phyloP scores from a whole-genome alignment of 2,329 filamentous ascomycete genomes.

The Mycosphaerella sp. region DNA sequence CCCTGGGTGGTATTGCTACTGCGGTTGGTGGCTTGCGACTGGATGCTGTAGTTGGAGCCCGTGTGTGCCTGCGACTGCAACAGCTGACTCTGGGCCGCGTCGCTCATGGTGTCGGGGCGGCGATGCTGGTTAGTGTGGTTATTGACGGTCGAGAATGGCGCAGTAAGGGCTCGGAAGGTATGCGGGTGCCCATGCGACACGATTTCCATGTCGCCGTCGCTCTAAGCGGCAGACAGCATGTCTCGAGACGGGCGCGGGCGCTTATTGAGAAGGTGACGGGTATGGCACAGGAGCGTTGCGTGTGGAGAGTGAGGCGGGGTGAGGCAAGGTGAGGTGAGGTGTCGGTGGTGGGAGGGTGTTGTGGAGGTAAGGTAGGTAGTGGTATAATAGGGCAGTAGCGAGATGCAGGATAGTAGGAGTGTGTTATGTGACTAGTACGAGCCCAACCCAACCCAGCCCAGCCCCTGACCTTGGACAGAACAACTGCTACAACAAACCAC shows the following conservation, averaged over 20 bases:
- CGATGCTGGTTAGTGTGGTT: constrained; percentile 1
- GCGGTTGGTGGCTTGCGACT: constrained; percentile 41
- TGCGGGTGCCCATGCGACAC: constrained; percentile 26
- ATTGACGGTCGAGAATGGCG: constrained; percentile 25
- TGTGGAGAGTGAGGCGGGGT: too few relatives aligned
- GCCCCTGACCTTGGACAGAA: too few relatives aligned
- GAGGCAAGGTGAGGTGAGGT: neutral
- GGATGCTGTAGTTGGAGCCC: constrained; percentile 42
- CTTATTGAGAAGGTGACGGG: too few relatives aligned
- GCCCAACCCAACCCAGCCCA: neutral
- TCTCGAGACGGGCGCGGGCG: neutral
- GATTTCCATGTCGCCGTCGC: constrained; percentile 26
- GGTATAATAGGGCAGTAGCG: neutral
- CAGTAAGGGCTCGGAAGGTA: constrained; percentile 27
- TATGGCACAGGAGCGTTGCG: too few relatives aligned
- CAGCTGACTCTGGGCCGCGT: constrained; percentile 30
- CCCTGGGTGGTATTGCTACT: constrained; percentile 45
- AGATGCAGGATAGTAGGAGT: neutral
- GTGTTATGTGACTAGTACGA: neutral
- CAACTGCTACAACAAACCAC: too few relatives aligned
- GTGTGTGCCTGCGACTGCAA: constrained; percentile 41
- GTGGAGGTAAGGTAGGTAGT: neutral
- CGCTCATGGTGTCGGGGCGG: constrained; percentile 18
- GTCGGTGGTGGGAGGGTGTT: neutral
- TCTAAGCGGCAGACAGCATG: constrained; percentile 18